Conservation (phyloP, 2,329 filamentous ascomycete species). For the Aspergillus spinulosporus region DNA sequence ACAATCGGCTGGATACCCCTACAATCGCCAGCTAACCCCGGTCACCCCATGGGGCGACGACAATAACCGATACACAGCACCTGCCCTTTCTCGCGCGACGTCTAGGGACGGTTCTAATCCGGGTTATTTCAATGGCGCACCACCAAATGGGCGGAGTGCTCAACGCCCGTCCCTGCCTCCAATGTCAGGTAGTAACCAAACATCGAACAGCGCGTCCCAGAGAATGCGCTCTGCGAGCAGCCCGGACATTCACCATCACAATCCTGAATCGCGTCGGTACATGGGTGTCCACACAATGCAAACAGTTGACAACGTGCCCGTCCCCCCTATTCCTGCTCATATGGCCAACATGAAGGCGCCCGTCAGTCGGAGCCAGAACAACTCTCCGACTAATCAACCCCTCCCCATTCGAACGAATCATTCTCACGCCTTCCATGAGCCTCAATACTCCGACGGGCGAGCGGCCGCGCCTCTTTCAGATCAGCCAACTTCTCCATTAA, state of each 20-base stretch:
- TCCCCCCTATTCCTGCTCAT: constrained; percentile 75
- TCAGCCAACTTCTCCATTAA: constrained; percentile 36
- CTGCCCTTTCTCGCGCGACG: constrained; percentile 77
- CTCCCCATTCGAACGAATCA: constrained; percentile 62
- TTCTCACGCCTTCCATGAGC: constrained; percentile 40
- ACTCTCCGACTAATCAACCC: constrained; percentile 69
- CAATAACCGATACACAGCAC: constrained; percentile 81
- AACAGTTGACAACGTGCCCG: constrained; percentile 61
- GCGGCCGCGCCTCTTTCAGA: constrained; percentile 30
- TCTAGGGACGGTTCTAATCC: constrained; percentile 71
- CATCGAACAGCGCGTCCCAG: constrained; percentile 58
- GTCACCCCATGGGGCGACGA: constrained; percentile 69
- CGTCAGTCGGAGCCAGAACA: constrained; percentile 75
- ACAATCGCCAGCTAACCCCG: constrained; percentile 72
- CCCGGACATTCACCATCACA: constrained; percentile 79
- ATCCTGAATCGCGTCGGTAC: constrained; percentile 50
- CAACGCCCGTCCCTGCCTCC: constrained; percentile 79
- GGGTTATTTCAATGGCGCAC: constrained; percentile 62
- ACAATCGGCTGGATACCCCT: constrained; percentile 69
- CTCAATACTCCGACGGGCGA: constrained; percentile 39
- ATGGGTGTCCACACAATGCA: constrained; percentile 58
- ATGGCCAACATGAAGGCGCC: constrained; percentile 59
- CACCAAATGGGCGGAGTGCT: constrained; percentile 54
- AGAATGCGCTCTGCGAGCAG: constrained; percentile 90
- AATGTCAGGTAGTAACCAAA: constrained; percentile 58